A percentile compares a stretch with the other conserved stretches of the same genome.
Evolutionary conservation across 2,329 filamentous ascomycete genomes (phyloP).

Genomic region (Colletotrichum siamense): DNA sequence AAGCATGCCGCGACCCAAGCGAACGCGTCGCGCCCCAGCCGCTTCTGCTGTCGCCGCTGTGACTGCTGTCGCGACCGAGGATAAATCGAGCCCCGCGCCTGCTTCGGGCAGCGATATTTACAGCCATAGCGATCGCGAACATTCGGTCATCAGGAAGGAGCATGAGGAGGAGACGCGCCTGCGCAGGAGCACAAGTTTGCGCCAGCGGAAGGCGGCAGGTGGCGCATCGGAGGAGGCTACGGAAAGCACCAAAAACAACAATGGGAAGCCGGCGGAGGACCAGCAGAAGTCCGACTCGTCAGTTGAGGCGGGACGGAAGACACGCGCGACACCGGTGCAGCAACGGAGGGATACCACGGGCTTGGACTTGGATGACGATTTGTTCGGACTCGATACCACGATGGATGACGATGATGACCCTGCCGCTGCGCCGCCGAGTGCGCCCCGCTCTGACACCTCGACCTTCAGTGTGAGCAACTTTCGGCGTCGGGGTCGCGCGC

Average conservation of each 20-base stretch:
- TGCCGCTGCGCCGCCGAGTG: constrained; percentile 35
- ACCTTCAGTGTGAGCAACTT: constrained; percentile 53
- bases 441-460: constrained; percentile 48
- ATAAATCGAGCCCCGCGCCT: constrained; percentile 7
- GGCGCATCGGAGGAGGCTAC: constrained; percentile 41
- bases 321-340: constrained; percentile 36
- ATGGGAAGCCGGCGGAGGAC: constrained; percentile 24
- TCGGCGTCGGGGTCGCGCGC: constrained; percentile 47
- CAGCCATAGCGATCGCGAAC: constrained; percentile 39
- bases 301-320: constrained; percentile 43
- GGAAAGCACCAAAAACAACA: constrained; percentile 34
- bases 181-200: constrained; percentile 18
- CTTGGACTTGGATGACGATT: constrained; percentile 52
- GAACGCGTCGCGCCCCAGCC: constrained; percentile 32
- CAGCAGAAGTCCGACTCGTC: constrained; percentile 36
- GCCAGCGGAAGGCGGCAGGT: constrained; percentile 26
- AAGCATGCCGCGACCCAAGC: constrained; percentile 35
- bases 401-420: constrained; percentile 47
- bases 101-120: constrained; percentile 34
- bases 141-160: constrained; percentile 29
- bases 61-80: constrained; percentile 6
- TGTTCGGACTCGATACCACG: constrained; percentile 45
- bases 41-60: constrained; percentile 22
- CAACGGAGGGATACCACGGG: constrained; percentile 49
- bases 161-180: constrained; percentile 14